Base-by-base conservation (phyloP, 305 asterid genomes). In the Rubia balearica region DNA sequence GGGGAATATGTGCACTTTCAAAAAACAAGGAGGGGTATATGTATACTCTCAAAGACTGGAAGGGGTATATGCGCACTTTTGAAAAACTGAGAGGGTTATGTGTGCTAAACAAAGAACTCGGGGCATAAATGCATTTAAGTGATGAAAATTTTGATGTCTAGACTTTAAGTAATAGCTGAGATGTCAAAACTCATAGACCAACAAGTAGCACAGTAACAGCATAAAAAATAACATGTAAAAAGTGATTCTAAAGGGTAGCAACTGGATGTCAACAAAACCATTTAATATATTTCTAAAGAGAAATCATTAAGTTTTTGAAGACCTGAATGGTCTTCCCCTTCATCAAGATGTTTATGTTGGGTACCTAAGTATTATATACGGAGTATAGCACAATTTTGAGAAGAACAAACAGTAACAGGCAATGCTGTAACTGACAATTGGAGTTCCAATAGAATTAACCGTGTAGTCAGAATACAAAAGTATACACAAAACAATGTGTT, bases 131-230 rank as follows among this genome's bases (percentile, higher is more conserved):
- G n/a, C n/a, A n/a, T n/a, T n/a, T n/a, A n/a, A 67, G 55, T 33
- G 6, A 19, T 10, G 12, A 33, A 17, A 10, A 33, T 46, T 51
- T 62, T 62, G 21, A 4, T 30, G 21, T 27, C 13, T 22, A 19
- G 14, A 56, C 6, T n/a, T 21, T 7, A 22, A 48, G 9, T 33
- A 19, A 59, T 16, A 3, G 21, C 27, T 16, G 36, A 68, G 45
- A 51, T 10, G 64, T 8, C 36, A 38, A 17, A 30, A n/a, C 45
- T n/a, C 41, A 17, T 4, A 33, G 72, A 11, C 4, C 6, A 24
- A 51, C 71, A n/a, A 30, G 71, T 53, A 53, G 48, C 17, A 68
- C 22, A 36, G 38, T 12, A 68, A 49, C 30, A 49, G 16, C 33
- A 22, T 51, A 8, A 48, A 11, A 8, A 8, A 17, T 51, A 51